A percentile compares a stretch with the other conserved stretches of the same genome.
Conservation (phyloP, 2,329 filamentous ascomycete genomes). For the Capronia americana region DNA sequence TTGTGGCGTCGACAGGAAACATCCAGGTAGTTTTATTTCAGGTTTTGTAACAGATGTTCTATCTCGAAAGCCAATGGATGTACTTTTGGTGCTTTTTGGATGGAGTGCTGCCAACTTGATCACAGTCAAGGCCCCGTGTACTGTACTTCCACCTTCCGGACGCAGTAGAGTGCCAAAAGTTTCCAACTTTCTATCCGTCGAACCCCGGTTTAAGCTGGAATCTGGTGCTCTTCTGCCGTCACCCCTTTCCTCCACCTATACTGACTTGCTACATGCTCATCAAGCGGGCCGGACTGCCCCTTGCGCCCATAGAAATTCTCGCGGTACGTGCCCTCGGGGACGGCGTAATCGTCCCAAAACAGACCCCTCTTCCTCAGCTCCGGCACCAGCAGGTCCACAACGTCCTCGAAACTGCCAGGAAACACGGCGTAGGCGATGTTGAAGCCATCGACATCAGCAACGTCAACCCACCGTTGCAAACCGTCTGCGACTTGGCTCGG, state of each 20-base stretch:
- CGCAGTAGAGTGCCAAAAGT: no score
- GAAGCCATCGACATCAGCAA: conserved; percentile 76
- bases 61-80: no score
- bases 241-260: conserved; percentile 13
- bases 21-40: no score
- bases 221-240: conserved; percentile 6
- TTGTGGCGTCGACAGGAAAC: no score
- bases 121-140: no score
- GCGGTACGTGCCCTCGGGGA: conserved; percentile 45
- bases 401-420: conserved; percentile 71
- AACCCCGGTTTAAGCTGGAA: background rate
- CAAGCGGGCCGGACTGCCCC: conserved; percentile 8
- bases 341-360: conserved; percentile 46
- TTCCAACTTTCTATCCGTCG: background rate
- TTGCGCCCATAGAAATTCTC: conserved; percentile 48
- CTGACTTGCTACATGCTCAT: conserved; percentile 12
- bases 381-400: conserved; percentile 69
- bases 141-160: no score
- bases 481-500: conserved; percentile 69
- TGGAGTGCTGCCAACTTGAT: no score
- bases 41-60: no score
- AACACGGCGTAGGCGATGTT: conserved; percentile 72
- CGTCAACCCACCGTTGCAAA: conserved; percentile 69
- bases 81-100: no score
- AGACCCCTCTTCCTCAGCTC: conserved; percentile 57